phyloP scores from a whole-genome alignment of 2,329 filamentous ascomycete genomes.

The Zymoseptoria pseudotritici region DNA sequence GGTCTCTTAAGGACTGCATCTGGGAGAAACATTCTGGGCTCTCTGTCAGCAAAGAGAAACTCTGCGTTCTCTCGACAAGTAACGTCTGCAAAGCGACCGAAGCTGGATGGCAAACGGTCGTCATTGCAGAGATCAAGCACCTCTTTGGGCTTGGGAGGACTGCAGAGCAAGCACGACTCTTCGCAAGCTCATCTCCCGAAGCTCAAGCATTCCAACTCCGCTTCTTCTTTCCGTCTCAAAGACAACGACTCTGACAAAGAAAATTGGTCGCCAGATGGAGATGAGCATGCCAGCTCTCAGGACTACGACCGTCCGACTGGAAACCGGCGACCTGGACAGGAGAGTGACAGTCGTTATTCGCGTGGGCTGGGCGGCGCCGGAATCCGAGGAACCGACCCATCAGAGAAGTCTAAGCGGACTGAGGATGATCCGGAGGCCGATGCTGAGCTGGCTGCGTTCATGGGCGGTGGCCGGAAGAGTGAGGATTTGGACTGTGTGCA shows the following conservation, averaged over 20 bases:
- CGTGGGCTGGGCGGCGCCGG: background rate
- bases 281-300: conserved; percentile 12
- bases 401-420: conserved; percentile 13
- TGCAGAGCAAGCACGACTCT: conserved; percentile 16
- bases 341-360: background rate
- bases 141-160: conserved; percentile 26
- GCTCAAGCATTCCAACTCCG: conserved; percentile 26
- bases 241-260: conserved; percentile 87
- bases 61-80: conserved; percentile 28
- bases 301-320: background rate
- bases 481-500: conserved; percentile 81
- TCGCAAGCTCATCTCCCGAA: conserved; percentile 7
- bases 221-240: conserved; percentile 37
- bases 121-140: conserved; percentile 26
- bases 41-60: conserved; percentile 61
- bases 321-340: background rate
- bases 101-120: conserved; percentile 38
- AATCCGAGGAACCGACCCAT: background rate
- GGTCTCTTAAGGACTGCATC: conserved; percentile 69
- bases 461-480: conserved; percentile 47
- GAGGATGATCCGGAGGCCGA: conserved; percentile 44
- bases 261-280: conserved; percentile 61
- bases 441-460: conserved; percentile 65
- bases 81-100: conserved; percentile 34
- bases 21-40: conserved; percentile 43